Evolutionary conservation across 73 alveolate genomes (phyloP).

Genomic region (Breviolum minutum): DNA sequence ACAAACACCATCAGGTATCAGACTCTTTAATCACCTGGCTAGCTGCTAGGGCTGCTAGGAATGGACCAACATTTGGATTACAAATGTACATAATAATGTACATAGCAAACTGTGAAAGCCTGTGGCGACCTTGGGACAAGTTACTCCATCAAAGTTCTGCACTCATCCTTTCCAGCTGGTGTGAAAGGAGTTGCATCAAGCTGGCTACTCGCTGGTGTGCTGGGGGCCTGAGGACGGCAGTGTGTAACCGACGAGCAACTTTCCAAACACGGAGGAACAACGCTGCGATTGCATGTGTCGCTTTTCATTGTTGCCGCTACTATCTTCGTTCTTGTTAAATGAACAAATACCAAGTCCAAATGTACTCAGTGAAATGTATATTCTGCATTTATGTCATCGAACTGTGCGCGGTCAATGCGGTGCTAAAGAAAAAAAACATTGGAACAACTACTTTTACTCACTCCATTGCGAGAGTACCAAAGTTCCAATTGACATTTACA

Average conservation of each 20-base stretch:
- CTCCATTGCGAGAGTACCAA: too few relatives aligned
- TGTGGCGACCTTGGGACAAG: neutral
- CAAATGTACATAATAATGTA: too few relatives aligned
- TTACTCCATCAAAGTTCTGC: neutral
- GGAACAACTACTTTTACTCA: too few relatives aligned
- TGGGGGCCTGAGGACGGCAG: neutral
- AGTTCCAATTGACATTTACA: too few relatives aligned
- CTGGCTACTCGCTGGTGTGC: conserved; percentile 55
- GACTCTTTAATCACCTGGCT: too few relatives aligned
- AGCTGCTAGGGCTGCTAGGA: too few relatives aligned
- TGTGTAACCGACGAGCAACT: neutral
- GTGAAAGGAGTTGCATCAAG: neutral
- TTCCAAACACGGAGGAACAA: neutral
- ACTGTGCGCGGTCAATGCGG: too few relatives aligned
- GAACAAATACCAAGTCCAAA: neutral
- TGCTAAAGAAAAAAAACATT: too few relatives aligned
- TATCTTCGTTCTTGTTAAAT: neutral
- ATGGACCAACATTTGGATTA: too few relatives aligned
- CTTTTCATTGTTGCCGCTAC: neutral
- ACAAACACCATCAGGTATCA: too few relatives aligned
- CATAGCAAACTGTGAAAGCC: too few relatives aligned
- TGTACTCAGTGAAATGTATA: neutral
- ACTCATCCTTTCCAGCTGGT: conserved; percentile 30
- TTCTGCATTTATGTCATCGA: neutral
- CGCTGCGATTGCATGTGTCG: neutral